Conservation (phyloP, 202 grass and related monocot genomes). For the Zoysia matrella region DNA sequence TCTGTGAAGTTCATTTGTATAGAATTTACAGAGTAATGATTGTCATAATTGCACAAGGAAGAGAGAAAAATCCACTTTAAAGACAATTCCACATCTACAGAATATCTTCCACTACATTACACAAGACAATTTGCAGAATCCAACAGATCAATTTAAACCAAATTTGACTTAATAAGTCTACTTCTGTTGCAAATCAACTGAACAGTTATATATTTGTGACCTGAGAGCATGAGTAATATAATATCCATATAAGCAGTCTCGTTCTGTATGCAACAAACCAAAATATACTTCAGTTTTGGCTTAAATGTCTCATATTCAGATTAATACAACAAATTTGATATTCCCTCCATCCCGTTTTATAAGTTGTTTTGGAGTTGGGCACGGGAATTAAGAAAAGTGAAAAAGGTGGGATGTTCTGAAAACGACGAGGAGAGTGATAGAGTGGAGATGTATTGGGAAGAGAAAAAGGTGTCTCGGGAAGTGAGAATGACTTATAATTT, state of each 20-base stretch:
- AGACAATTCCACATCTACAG: neutral
- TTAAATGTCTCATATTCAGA: neutral
- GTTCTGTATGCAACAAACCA: neutral
- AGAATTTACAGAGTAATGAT: neutral
- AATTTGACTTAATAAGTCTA: neutral
- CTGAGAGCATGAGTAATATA: neutral
- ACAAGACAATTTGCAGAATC: neutral
- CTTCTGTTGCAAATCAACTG: neutral
- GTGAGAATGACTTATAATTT: no score
- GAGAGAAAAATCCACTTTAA: neutral
- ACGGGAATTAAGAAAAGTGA: no score
- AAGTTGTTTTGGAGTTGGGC: no score
- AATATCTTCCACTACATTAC: neutral
- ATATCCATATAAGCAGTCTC: neutral
- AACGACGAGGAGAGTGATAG: no score
- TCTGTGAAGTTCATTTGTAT: neutral
- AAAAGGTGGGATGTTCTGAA: no score
- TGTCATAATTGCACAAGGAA: neutral
- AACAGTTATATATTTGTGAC: neutral
- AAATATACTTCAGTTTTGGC: neutral
- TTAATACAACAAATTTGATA: neutral
- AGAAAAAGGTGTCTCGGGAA: no score
- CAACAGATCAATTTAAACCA: neutral
- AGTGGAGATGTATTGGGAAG: no score
- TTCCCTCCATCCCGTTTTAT: no score